phyloP scores from a whole-genome alignment of 176 grass and related monocot genomes.

The Pontederia crassipes region DNA sequence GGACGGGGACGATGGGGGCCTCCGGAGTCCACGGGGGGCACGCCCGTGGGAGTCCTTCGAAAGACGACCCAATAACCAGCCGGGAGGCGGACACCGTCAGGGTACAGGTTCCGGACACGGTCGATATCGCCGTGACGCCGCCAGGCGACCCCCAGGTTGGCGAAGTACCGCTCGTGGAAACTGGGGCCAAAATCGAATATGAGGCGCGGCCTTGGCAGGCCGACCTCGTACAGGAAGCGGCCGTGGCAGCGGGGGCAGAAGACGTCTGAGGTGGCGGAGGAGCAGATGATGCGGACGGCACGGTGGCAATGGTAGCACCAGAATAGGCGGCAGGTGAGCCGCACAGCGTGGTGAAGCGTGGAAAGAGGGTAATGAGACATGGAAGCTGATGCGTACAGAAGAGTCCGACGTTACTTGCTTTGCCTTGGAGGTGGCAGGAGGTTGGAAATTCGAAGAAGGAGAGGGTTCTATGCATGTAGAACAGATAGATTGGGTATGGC shows the following conservation, averaged over 20 bases:
- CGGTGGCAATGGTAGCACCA: slow-evolving; percentile 81
- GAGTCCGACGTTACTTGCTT: no score
- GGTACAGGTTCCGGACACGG: not conserved
- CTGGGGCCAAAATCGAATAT: slow-evolving; percentile 24
- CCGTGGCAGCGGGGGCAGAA: slow-evolving; percentile 88
- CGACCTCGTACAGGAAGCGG: slow-evolving; percentile 79
- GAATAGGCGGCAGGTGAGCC: slow-evolving; percentile 45
- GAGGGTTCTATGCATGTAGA: no score
- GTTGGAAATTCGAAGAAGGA: no score
- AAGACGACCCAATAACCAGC: slow-evolving; percentile 1
- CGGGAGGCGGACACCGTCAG: not conserved
- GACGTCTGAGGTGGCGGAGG: slow-evolving; percentile 45
- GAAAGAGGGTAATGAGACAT: slow-evolving; percentile 1
- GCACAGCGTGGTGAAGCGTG: not conserved
- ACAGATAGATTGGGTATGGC: no score
- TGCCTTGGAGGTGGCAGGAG: no score
- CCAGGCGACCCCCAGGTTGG: not conserved
- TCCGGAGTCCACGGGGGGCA: not conserved
- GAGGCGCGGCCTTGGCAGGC: slow-evolving; percentile 34
- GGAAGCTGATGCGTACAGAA: not conserved
- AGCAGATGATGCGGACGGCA: slow-evolving; percentile 56
- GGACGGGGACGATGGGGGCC: no score
- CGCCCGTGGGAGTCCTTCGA: not conserved
- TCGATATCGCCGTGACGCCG: slow-evolving; percentile 10
- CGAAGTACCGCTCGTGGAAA: slow-evolving; percentile 19